Evolutionary conservation across 164 flowering plant species (phyloP), one percentile per base, ranked within the genome.

Genomic region (Paratinospora sagittata): DNA sequence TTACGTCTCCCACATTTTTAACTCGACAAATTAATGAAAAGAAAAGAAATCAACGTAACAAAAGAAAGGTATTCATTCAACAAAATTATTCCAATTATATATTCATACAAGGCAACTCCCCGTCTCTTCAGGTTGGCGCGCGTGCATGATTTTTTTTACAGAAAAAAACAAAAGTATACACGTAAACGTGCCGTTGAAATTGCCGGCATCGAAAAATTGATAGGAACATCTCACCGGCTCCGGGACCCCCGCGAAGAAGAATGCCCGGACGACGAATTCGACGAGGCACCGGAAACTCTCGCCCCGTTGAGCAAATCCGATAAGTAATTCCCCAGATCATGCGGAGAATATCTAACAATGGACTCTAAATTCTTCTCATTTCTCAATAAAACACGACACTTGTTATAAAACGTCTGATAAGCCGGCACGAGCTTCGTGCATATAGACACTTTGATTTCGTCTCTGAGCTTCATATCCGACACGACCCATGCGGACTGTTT

Each of bases 321-420:
- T 26, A 87, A 49, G 75, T 77, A 80, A 75, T 83, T 84, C 24
- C 24, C 76, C n/a, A 87, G 33, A 73, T 87, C 86, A 27, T 87
- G 85, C 10, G 91, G 91, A 64, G 83, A 49, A 75, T 45, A 85
- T 70, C 79, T 74, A 73, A 80, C 82, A 24, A 73, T 5, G 0
- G 69, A 8, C 14, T 47, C 73, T 7, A 30, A 24, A 21, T 68
- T 75, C 65, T 73, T 71, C 55, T 73, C 80, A 2, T 52, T 26
- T 3, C 80, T 78, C 26, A 73, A 58, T 2, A 47, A n/a, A 19
- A 11, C 21, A 63, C 73, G 70, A 45, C 77, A 66, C 33, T 45
- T 63, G 2, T 78, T 72, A 58, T 83, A 86, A 12, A 86, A 78
- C 67, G 33, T 78, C 43, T 76, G 77, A 69, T 88, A 88, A 0